phyloP scores from a whole-genome alignment of 2,329 filamentous ascomycete genomes.

The Alternaria sp. region DNA sequence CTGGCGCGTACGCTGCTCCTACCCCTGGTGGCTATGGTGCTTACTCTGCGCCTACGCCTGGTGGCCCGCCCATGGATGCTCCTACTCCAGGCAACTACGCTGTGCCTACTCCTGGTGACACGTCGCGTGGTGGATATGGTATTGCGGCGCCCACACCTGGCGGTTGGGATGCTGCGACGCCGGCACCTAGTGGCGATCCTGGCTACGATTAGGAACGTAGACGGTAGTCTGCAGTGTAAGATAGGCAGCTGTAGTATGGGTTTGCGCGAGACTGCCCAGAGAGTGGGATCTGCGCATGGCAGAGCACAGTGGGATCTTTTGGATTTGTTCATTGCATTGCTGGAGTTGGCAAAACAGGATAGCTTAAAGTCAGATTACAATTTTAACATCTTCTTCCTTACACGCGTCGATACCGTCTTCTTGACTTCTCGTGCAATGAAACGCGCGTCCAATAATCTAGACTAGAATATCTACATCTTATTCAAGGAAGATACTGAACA shows the following conservation, averaged over 20 bases:
- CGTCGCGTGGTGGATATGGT: slow-evolving; percentile 36
- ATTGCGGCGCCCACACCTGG: slow-evolving; percentile 66
- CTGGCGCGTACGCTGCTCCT: slow-evolving; percentile 46
- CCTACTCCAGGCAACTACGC: slow-evolving; percentile 50
- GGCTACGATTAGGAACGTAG: slow-evolving; percentile 26
- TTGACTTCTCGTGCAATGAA: not conserved
- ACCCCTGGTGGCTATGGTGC: slow-evolving; percentile 44
- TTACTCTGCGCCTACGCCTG: slow-evolving; percentile 47
- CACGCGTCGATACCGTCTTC: not conserved
- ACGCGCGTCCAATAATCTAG: not conserved
- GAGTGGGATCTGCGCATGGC: not conserved
- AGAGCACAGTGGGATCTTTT: not conserved
- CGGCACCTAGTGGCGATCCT: slow-evolving; percentile 34
- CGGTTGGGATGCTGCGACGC: slow-evolving; percentile 59
- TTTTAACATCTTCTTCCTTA: not conserved
- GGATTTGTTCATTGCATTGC: slow-evolving; percentile 17
- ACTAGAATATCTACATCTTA: not conserved
- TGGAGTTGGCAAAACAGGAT: slow-evolving; percentile 21
- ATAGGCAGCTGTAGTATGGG: not conserved
- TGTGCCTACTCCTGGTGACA: slow-evolving; percentile 47
- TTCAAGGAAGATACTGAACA: not conserved
- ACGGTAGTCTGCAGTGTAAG: not conserved
- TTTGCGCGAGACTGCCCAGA: not conserved
- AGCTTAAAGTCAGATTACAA: not conserved
- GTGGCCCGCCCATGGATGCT: slow-evolving; percentile 45